phyloP scores from a whole-genome alignment of 345 rosid species.

The Hirschfeldia incana region DNA sequence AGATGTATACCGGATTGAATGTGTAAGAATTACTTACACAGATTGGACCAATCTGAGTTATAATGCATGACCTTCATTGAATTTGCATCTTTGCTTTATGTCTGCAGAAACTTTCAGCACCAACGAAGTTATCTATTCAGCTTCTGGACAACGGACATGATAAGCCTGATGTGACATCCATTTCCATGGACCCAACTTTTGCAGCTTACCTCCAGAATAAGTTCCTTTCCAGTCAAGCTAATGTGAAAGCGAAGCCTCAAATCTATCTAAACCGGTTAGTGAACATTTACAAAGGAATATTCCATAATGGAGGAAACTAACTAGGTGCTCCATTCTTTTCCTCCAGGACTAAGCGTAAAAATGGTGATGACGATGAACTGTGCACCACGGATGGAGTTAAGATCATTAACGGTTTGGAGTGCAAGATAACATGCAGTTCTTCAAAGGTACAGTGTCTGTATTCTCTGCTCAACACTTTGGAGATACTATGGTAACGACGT shows the following conservation, averaged over 20 bases:
- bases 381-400: constrained; percentile 56
- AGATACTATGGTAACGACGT: neutral
- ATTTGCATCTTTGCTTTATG: neutral
- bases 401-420: constrained; percentile 77
- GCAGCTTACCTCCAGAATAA: constrained; percentile 72
- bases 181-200: constrained; percentile 82
- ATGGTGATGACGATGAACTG: constrained; percentile 44
- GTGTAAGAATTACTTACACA: constrained; percentile 53
- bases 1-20: constrained; percentile 82
- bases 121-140: constrained; percentile 73
- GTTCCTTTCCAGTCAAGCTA: constrained; percentile 63
- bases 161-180: constrained; percentile 89
- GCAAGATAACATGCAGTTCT: constrained; percentile 88
- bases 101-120: constrained; percentile 57
- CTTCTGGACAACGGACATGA: constrained; percentile 85
- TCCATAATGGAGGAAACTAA: neutral
- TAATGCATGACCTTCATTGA: neutral
- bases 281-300: neutral
- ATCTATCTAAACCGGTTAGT: constrained; percentile 75
- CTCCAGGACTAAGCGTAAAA: constrained; percentile 66
- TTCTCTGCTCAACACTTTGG: neutral
- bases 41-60: neutral
- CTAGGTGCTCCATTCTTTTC: constrained; percentile 15
- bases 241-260: constrained; percentile 57
- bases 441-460: constrained; percentile 62